Base-by-base conservation (phyloP, 2,329 filamentous ascomycete species). In the Exophiala sp. region DNA sequence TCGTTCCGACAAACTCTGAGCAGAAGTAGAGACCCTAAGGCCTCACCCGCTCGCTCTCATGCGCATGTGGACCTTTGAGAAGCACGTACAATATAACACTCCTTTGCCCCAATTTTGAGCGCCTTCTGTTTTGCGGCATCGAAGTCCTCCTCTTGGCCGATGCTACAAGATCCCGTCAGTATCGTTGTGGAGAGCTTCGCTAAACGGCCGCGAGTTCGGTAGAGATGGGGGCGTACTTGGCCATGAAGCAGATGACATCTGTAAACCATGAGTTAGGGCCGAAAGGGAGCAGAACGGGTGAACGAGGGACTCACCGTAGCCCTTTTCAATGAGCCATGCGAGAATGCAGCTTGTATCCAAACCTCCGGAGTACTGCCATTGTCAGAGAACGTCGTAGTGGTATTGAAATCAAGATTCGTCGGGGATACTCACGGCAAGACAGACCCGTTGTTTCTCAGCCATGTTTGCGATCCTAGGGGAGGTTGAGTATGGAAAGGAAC, bases 141-240 rank as follows among this genome's bases (percentile, higher is more conserved):
- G 65, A 80, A 89, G 70, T 88, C 83, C 71, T 89, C 85, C 70
- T 61, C 56, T 41, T 88, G 84, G 51, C 85, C 85, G 60, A 87
- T 80, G 70, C 24, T 27, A 27, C 10, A 27, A 27, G 24, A 5
- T 35, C 14, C 8, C 9, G 37, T 40, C 37, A 40, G 37, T 40
- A 40, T 40, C 8, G 37, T 23, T 7, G 37, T 40, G 6, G n/a
- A 40, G 19, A 18, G 14, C 10, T 10, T 9, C 18, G 8, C 10
- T 8, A 38, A 18, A 38, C 14, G 14, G 10, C 16, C 19, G 37
- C 19, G 7, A 7, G n/a, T 6, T 40, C 37, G 37, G 19, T 19
- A 16, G 37, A 23, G 7, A 40, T 16, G 7, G 8, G 37, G 37
- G 21, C 37, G 37, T 40, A 27, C 24, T 88, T 76, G 71, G 83